Evolutionary conservation across 345 rosid genomes (phyloP).

Genomic region (Citrus sp.): DNA sequence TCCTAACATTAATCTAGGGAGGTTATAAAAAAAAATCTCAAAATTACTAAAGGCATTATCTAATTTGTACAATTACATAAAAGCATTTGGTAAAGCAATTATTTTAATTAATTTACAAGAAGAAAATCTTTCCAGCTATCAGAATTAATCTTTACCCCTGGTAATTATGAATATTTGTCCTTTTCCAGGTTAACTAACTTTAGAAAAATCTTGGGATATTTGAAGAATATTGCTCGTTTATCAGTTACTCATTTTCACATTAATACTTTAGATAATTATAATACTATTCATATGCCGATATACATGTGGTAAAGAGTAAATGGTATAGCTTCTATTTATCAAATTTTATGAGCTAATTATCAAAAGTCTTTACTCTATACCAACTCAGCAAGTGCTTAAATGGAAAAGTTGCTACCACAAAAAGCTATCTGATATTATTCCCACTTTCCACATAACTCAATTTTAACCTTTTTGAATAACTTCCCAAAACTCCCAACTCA

Average conservation of each 20-base stretch:
- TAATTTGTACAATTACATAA: neutral
- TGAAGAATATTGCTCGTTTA: no score
- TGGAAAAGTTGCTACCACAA: neutral
- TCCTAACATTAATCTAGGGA: no score
- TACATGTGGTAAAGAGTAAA: no score
- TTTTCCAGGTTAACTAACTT: neutral
- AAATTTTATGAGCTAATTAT: neutral
- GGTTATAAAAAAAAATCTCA: neutral
- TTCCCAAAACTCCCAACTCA: neutral
- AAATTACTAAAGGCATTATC: no score
- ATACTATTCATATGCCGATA: no score
- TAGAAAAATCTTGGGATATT: no score
- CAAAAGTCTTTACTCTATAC: neutral
- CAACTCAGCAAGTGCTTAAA: constrained; percentile 11
- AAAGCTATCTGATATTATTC: neutral
- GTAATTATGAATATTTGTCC: neutral
- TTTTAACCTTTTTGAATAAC: constrained; percentile 1
- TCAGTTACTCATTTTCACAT: no score
- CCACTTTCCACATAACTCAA: neutral
- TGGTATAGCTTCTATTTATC: neutral
- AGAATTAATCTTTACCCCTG: no score
- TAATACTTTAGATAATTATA: no score
- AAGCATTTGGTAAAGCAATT: neutral
- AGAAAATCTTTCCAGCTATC: neutral
- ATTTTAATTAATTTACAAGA: neutral